These are phyloP conservation scores for Peronospora destructor DNA, from an alignment of 352 stramenopile genomes.

Conservation along the genomic window DNA sequence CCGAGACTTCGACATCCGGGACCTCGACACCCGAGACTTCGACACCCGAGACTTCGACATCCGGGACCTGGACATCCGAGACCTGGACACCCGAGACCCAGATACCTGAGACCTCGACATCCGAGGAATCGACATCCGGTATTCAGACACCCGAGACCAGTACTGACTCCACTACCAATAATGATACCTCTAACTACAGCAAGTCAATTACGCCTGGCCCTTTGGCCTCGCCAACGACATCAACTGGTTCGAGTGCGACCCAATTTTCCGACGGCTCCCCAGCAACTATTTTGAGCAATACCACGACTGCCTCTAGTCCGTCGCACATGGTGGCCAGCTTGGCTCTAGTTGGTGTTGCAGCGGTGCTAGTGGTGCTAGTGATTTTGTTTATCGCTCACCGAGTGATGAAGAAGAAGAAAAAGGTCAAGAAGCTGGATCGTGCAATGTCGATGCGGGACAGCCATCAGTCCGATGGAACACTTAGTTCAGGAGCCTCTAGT, in stretches of 20 bases:
- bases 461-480: constrained; percentile 19
- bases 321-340: constrained; percentile 38
- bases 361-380: constrained; percentile 39
- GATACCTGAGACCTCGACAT: neutral
- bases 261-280: constrained; percentile 5
- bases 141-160: too few species aligned
- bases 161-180: constrained; percentile 5
- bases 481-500: constrained; percentile 10
- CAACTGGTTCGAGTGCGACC: neutral
- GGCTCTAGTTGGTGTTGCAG: constrained; percentile 36
- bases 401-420: constrained; percentile 27
- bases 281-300: constrained; percentile 12
- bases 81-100: neutral
- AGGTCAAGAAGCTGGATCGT: constrained; percentile 22
- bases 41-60: neutral
- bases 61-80: neutral
- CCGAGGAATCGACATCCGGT: neutral
- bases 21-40: too few species aligned
- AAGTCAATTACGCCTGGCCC: neutral
- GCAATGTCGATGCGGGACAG: constrained; percentile 24
- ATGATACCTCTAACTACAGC: constrained; percentile 3
- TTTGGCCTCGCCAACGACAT: neutral
- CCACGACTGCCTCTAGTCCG: neutral
- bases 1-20: too few species aligned
- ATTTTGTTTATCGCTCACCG: constrained; percentile 43